These are phyloP conservation scores for Dentipellis fragilis DNA, from an alignment of 768 basidiomycete genomes.

Conservation along the genomic window DNA sequence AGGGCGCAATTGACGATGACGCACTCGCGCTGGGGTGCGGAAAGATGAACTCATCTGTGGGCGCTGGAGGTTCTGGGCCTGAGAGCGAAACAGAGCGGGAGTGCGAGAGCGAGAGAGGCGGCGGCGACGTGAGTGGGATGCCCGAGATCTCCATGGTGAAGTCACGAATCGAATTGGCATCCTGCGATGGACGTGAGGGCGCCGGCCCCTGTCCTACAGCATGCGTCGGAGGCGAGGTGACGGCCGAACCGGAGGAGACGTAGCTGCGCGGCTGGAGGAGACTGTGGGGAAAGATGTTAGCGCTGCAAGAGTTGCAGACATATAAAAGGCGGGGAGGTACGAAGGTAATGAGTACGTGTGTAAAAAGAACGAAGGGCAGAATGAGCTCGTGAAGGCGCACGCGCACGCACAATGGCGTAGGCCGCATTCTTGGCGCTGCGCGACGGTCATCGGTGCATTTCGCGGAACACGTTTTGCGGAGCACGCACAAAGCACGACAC, in stretches of 20 bases:
- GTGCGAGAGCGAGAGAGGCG: no score
- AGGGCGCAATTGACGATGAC: not conserved
- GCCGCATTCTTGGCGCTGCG: no score
- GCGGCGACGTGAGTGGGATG: not conserved
- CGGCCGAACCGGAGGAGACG: conserved; percentile 17
- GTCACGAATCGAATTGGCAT: conserved; percentile 31
- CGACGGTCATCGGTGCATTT: no score
- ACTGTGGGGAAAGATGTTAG: conserved; percentile 22
- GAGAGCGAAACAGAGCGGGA: not conserved
- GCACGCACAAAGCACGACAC: no score
- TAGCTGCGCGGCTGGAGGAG: conserved; percentile 49
- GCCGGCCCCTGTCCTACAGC: conserved; percentile 1
- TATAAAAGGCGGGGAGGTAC: no score
- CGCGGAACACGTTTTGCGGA: no score
- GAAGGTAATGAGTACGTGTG: no score
- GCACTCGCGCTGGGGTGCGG: not conserved
- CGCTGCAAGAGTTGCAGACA: not conserved
- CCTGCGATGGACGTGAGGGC: conserved; percentile 30
- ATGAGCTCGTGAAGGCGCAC: no score
- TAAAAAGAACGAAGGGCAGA: no score
- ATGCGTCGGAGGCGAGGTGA: not conserved
- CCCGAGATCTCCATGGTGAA: conserved; percentile 5
- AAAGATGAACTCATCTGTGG: not conserved
- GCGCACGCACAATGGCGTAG: no score
- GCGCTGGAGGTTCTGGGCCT: not conserved